Evolutionary conservation across 768 basidiomycete species (phyloP).

Genomic region (Hortiboletus campestris): DNA sequence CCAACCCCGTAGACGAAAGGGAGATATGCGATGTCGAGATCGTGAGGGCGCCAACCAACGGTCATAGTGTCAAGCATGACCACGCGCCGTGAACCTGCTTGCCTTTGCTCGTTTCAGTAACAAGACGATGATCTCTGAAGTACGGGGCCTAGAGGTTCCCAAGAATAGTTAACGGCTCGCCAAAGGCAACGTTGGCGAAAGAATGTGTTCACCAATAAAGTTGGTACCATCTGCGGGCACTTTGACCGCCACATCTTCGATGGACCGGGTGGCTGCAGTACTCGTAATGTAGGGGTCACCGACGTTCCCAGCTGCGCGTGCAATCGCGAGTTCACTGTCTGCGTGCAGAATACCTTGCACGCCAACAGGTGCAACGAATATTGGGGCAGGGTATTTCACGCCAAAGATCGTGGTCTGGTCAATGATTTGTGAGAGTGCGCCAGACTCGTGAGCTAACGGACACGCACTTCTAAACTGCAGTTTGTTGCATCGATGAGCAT

Average conservation of each 20-base stretch:
- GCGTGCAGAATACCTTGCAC: constrained; percentile 72
- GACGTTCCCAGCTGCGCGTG: constrained; percentile 60
- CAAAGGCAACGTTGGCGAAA: neutral
- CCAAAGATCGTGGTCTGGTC: constrained; percentile 72
- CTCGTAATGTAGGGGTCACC: constrained; percentile 73
- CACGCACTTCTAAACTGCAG: constrained; percentile 58
- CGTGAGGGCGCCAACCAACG: constrained; percentile 76
- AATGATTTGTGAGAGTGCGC: neutral
- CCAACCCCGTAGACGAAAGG: constrained; percentile 69
- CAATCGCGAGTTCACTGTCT: constrained; percentile 70
- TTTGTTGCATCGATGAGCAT: constrained; percentile 65
- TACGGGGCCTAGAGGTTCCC: constrained; percentile 49
- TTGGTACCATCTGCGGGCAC: constrained; percentile 75
- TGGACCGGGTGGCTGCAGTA: constrained; percentile 66
- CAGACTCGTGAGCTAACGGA: neutral
- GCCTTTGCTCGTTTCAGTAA: constrained; percentile 64
- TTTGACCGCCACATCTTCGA: constrained; percentile 68
- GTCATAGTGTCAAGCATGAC: constrained; percentile 75
- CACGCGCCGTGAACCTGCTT: constrained; percentile 66
- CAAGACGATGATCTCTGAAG: constrained; percentile 60
- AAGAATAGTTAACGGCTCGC: neutral
- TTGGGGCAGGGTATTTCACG: constrained; percentile 55
- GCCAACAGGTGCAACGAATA: constrained; percentile 73
- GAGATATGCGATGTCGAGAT: constrained; percentile 60
- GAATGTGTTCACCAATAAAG: constrained; percentile 61